These are phyloP conservation scores for Parietaria judaica DNA, from an alignment of 306 rosid genomes.

Conservation along the genomic window DNA sequence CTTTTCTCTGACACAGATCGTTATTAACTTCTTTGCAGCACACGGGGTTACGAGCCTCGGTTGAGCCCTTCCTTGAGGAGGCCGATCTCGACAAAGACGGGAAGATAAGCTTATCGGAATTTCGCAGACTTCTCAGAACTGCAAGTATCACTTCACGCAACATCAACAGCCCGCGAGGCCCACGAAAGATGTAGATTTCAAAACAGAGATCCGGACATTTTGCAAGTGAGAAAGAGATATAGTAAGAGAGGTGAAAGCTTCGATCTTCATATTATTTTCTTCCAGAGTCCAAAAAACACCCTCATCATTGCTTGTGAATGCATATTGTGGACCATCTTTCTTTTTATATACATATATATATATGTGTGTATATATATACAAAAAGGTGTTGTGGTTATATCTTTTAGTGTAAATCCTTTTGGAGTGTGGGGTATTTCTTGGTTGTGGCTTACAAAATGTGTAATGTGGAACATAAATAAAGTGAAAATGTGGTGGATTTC, in stretches of 20 bases:
- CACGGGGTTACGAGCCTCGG: conserved; percentile 75
- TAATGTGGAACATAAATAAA: conserved; percentile 45
- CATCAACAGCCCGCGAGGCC: conserved; percentile 23
- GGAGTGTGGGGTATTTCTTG: conserved; percentile 33
- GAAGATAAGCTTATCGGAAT: conserved; percentile 80
- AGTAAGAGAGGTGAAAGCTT: conserved; percentile 21
- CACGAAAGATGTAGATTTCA: conserved; percentile 39
- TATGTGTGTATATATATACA: conserved; percentile 14
- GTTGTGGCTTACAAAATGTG: conserved; percentile 39
- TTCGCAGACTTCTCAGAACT: conserved; percentile 82
- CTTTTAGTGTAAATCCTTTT: conserved; percentile 33
- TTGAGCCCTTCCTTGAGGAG: conserved; percentile 87
- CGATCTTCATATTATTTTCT: conserved; percentile 13
- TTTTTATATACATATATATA: conserved; percentile 13
- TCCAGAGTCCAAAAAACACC: conserved; percentile 21
- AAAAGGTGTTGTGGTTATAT: conserved; percentile 8
- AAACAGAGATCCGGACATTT: conserved; percentile 18
- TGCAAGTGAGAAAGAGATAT: conserved; percentile 9
- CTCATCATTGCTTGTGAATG: conserved; percentile 24
- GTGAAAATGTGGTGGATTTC: conserved; percentile 26
- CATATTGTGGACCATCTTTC: conserved; percentile 13
- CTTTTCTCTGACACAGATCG: conserved; percentile 15
- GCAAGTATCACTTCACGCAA: conserved; percentile 76
- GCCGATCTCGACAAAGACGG: conserved; percentile 97
- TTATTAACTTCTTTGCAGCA: conserved; percentile 44